Evolutionary conservation across 2,329 filamentous ascomycete species (phyloP).

Genomic region (Sporothrix dimorphospora): DNA sequence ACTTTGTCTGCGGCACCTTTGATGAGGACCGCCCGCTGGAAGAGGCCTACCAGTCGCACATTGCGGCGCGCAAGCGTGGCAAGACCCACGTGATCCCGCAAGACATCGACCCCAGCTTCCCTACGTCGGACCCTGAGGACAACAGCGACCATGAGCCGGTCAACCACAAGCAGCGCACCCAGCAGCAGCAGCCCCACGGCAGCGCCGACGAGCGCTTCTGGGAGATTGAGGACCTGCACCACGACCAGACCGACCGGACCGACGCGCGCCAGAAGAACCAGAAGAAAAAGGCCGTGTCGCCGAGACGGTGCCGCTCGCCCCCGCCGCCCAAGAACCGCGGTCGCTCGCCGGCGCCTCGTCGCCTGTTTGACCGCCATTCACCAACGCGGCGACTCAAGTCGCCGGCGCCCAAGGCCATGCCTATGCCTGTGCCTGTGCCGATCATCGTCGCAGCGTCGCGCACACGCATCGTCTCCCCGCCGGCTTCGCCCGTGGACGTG

Average conservation of each 20-base stretch:
- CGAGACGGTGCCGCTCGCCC: conserved; percentile 63
- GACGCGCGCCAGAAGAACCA: conserved; percentile 46
- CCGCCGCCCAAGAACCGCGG: conserved; percentile 56
- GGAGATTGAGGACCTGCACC: conserved; percentile 67
- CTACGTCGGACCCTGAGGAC: conserved; percentile 88
- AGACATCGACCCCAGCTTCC: conserved; percentile 96
- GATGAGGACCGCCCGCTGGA: conserved; percentile 96
- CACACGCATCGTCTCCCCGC: conserved; percentile 49
- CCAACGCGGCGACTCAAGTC: conserved; percentile 67
- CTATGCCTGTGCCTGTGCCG: conserved; percentile 8
- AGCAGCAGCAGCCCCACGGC: conserved; percentile 42
- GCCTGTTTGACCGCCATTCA: conserved; percentile 69
- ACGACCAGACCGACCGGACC: conserved; percentile 57
- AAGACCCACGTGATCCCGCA: conserved; percentile 88
- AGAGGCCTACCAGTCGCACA: conserved; percentile 84
- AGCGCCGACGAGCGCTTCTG: conserved; percentile 68
- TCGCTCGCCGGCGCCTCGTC: conserved; percentile 60
- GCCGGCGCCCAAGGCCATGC: conserved; percentile 59
- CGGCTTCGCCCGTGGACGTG: conserved; percentile 46
- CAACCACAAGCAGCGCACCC: conserved; percentile 20
- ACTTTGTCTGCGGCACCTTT: conserved; percentile 97
- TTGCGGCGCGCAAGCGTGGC: conserved; percentile 77
- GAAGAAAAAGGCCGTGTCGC: conserved; percentile 59
- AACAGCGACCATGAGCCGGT: conserved; percentile 72
- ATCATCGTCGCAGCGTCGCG: neutral